These are phyloP conservation scores for Acanthamoeba royreba DNA, from an alignment of 208 protist species.

Conservation along the genomic window DNA sequence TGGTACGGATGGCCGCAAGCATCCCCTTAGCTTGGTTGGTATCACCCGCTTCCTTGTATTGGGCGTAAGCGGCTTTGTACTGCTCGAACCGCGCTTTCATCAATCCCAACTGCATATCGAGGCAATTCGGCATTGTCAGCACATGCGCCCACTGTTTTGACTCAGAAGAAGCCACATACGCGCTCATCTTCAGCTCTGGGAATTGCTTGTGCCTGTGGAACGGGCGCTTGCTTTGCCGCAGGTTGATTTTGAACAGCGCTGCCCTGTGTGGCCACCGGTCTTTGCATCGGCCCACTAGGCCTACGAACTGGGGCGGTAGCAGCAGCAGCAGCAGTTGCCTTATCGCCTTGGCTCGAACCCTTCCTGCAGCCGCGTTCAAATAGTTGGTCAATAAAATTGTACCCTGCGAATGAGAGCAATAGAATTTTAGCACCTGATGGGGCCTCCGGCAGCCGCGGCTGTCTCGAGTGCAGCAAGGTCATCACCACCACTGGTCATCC, in stretches of 20 bases:
- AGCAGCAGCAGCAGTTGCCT: neutral
- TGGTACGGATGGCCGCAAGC: neutral
- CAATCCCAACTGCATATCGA: neutral
- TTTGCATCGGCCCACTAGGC: too few species aligned
- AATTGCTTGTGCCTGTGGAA: neutral
- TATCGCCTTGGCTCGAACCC: neutral
- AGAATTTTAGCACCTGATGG: neutral
- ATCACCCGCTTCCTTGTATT: neutral
- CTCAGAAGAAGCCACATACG: neutral
- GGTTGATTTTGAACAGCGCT: neutral
- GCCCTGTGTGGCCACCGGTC: too few species aligned
- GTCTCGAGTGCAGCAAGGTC: neutral
- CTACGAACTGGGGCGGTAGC: neutral
- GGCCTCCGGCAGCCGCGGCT: neutral
- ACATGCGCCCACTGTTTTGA: neutral
- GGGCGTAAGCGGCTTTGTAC: neutral
- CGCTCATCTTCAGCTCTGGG: neutral
- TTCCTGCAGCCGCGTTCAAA: neutral
- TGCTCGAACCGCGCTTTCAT: neutral
- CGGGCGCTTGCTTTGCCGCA: neutral
- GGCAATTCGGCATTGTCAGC: neutral
- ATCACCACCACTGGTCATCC: neutral
- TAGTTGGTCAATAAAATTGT: neutral
- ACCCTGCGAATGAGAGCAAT: neutral
- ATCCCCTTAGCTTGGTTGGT: neutral